These are phyloP conservation scores for Botrytis galanthina DNA, from an alignment of 2,329 filamentous ascomycete species.

Conservation along the genomic window DNA sequence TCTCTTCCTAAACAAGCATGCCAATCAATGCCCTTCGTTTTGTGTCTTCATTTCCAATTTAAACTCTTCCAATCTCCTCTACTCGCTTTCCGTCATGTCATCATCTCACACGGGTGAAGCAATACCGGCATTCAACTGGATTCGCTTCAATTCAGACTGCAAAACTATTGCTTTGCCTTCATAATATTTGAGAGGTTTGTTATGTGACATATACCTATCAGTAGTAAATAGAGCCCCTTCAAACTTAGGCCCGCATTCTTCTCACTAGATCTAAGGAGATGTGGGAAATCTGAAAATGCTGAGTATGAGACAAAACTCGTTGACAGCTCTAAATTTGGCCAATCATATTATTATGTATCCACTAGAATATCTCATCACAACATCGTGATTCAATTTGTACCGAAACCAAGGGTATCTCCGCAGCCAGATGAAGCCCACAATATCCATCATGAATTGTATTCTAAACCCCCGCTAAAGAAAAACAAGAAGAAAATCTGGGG, in stretches of 20 bases:
- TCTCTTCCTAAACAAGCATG: neutral
- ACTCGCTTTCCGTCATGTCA: neutral
- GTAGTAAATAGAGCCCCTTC: too few relatives aligned
- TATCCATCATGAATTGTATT: neutral
- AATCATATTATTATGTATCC: neutral
- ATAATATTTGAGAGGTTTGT: neutral
- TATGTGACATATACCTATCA: neutral
- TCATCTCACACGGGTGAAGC: neutral
- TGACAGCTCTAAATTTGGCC: neutral
- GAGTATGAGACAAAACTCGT: neutral
- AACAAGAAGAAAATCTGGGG: neutral
- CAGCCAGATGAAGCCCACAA: neutral
- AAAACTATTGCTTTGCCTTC: neutral
- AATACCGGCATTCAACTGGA: neutral
- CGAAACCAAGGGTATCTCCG: slow-evolving; percentile 5
- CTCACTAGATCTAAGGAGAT: neutral
- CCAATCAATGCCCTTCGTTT: neutral
- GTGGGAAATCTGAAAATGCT: neutral
- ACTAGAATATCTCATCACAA: neutral
- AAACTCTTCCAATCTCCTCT: neutral
- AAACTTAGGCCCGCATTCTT: neutral
- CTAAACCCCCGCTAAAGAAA: neutral
- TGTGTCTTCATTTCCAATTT: neutral
- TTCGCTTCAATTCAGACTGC: neutral
- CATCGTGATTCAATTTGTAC: neutral